A percentile compares a stretch with the other conserved stretches of the same genome.
Conservation (phyloP, 345 rosid species). For the Bretschneidera sinensis region DNA sequence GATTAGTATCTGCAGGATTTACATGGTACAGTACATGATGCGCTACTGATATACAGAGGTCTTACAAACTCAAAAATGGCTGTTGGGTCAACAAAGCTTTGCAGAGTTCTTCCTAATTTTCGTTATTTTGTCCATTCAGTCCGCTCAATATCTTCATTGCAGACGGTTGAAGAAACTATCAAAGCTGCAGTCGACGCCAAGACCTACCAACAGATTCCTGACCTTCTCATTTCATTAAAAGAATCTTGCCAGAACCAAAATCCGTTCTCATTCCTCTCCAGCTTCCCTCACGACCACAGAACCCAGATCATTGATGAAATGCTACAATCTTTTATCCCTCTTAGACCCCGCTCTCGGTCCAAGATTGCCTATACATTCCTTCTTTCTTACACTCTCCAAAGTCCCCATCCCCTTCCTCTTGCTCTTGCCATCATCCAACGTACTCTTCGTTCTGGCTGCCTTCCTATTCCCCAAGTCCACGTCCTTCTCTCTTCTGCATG, state of each 20-base stretch:
- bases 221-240: slow-evolving; percentile 41
- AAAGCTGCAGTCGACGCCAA: slow-evolving; percentile 52
- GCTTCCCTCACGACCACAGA: slow-evolving; percentile 30
- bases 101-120: too few species aligned
- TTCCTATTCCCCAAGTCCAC: slow-evolving; percentile 55
- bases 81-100: too few species aligned
- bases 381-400: slow-evolving; percentile 61
- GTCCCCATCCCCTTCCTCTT: slow-evolving; percentile 51
- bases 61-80: too few species aligned
- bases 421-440: slow-evolving; percentile 65
- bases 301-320: slow-evolving; percentile 51
- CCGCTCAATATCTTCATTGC: slow-evolving; percentile 34
- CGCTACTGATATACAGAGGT: too few species aligned
- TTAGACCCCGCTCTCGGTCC: slow-evolving; percentile 53
- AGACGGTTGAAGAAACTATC: slow-evolving; percentile 42
- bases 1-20: too few species aligned
- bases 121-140: too few species aligned
- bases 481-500: slow-evolving; percentile 61
- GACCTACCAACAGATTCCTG: slow-evolving; percentile 52
- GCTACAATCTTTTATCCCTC: slow-evolving; percentile 48
- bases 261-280: slow-evolving; percentile 65
- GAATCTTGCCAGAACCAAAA: slow-evolving; percentile 37
- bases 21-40: too few species aligned
- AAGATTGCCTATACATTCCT: slow-evolving; percentile 49
- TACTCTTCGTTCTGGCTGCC: slow-evolving; percentile 69